Percentiles rank a stretch among this genome's conserved stretches.
Evolutionary conservation across 2,329 filamentous ascomycete genomes (phyloP).

Genomic region (Atkinsonella texensis): DNA sequence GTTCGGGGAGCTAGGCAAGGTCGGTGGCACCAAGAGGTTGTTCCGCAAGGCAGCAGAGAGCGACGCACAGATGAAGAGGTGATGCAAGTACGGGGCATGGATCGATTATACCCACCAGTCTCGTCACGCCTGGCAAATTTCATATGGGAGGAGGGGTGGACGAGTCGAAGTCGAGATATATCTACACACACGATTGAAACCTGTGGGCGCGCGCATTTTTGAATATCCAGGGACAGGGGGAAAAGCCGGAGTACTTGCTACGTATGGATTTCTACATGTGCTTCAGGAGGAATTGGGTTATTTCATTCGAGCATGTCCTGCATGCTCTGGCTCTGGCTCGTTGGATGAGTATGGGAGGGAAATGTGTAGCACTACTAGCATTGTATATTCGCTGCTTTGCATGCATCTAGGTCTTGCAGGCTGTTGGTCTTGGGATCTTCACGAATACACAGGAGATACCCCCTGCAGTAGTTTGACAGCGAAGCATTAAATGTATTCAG

Average conservation of each 20-base stretch:
- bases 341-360: neutral
- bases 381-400: neutral
- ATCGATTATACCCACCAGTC: neutral
- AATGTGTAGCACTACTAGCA: neutral
- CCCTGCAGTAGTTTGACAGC: neutral
- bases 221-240: neutral
- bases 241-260: neutral
- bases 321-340: neutral
- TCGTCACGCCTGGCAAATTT: neutral
- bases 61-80: slow-evolving; percentile 11
- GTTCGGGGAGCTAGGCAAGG: slow-evolving; percentile 61
- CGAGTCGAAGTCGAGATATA: too few species aligned
- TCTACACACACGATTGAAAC: too few species aligned
- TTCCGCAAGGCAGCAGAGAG: slow-evolving; percentile 39
- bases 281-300: neutral
- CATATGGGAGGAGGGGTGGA: too few species aligned
- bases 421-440: neutral
- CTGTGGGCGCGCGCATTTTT: neutral
- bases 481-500: neutral
- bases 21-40: slow-evolving; percentile 60
- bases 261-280: neutral
- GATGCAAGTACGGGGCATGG: neutral
- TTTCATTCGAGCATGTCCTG: neutral
- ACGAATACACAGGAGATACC: slow-evolving; percentile 1
- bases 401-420: neutral